Conservation (phyloP, 345 rosid species). For the Erysimum cheiranthoides region DNA sequence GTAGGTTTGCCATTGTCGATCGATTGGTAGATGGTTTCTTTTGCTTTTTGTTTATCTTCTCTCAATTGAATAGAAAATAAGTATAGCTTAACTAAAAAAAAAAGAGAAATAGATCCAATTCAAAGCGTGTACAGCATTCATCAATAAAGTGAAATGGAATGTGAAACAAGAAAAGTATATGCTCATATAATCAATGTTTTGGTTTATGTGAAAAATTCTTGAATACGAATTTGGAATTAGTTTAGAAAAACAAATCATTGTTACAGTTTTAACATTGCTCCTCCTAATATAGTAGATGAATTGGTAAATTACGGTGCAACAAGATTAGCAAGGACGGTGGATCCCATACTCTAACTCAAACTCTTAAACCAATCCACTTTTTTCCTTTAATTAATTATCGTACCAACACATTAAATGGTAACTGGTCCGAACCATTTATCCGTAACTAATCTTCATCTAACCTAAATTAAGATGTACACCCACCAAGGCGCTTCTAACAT, state of each 20-base stretch:
- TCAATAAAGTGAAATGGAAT: neutral
- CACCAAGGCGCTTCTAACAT: slow-evolving; percentile 21
- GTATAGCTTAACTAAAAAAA: neutral
- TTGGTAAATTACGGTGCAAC: neutral
- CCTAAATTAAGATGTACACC: slow-evolving; percentile 34
- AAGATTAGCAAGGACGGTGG: slow-evolving; percentile 30
- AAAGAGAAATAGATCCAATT: neutral
- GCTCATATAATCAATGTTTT: neutral
- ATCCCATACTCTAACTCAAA: slow-evolving; percentile 25
- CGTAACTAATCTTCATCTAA: slow-evolving; percentile 31
- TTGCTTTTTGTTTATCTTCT: slow-evolving; percentile 3
- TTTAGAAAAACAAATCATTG: neutral
- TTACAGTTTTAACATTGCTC: neutral
- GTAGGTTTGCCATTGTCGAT: slow-evolving; percentile 1
- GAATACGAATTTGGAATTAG: neutral
- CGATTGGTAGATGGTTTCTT: neutral
- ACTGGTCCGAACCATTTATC: slow-evolving; percentile 26
- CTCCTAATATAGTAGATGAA: neutral
- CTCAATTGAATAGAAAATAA: neutral
- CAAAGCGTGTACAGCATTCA: neutral
- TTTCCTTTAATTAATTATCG: slow-evolving; percentile 30
- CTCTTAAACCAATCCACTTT: slow-evolving; percentile 27
- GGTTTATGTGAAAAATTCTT: neutral
- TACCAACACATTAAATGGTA: slow-evolving; percentile 27
- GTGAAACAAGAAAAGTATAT: neutral